Evolutionary conservation across 2,329 filamentous ascomycete genomes (phyloP).

Genomic region (Diaporthe ampelina): DNA sequence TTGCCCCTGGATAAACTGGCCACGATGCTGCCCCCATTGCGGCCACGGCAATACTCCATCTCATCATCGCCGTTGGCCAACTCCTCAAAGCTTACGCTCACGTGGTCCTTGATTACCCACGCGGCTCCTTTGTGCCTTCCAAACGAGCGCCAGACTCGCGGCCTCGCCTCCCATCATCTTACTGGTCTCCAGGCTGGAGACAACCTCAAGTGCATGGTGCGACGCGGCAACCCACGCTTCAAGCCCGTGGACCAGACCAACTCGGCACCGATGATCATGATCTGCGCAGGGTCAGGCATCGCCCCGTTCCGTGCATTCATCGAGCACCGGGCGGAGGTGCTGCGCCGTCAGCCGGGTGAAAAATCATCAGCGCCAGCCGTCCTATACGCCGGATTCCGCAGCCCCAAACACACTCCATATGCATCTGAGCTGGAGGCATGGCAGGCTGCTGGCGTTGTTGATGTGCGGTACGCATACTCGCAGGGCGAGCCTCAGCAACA

Average conservation of each 20-base stretch:
- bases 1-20: slow-evolving; percentile 68
- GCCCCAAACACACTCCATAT: slow-evolving; percentile 51
- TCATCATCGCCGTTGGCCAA: slow-evolving; percentile 67
- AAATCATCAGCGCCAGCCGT: slow-evolving; percentile 51
- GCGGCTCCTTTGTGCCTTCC: neutral
- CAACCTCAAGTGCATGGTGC: slow-evolving; percentile 5
- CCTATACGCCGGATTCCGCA: slow-evolving; percentile 58
- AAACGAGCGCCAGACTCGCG: neutral
- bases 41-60: slow-evolving; percentile 70
- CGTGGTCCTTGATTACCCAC: slow-evolving; percentile 50
- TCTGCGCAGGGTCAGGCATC: slow-evolving; percentile 64
- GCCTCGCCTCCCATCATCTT: slow-evolving; percentile 52
- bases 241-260: slow-evolving; percentile 52
- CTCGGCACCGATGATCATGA: slow-evolving; percentile 62
- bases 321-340: slow-evolving; percentile 52
- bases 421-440: slow-evolving; percentile 45
- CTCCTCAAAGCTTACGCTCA: slow-evolving; percentile 57
- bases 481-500: slow-evolving; percentile 10
- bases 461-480: slow-evolving; percentile 38
- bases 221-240: slow-evolving; percentile 52
- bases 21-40: slow-evolving; percentile 69
- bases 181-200: slow-evolving; percentile 46
- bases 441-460: slow-evolving; percentile 43
- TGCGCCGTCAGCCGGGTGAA: neutral
- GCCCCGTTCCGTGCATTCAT: slow-evolving; percentile 57